Evolutionary conservation across 2,329 filamentous ascomycete genomes (phyloP), one percentile per base, ranked within the genome.

Genomic region (Orbilia oligospora): DNA sequence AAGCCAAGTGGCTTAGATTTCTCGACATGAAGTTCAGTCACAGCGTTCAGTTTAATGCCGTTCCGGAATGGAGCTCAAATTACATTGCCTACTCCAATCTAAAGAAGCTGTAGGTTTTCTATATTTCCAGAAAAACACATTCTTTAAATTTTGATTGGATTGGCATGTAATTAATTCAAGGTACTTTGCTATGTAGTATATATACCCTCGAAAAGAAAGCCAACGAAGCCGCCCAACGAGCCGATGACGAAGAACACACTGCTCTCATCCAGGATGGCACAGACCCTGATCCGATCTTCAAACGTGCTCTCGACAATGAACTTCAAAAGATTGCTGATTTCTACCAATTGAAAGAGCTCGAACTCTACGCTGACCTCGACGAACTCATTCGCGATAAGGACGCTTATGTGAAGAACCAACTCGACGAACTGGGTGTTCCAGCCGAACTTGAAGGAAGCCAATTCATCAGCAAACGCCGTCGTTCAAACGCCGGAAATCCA

Each of bases 21-120:
- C 90, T 94, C 82, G 89, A 91, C 82, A 99, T 99, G 96, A 98
- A 98, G 91, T 99, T 99, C 88, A 98, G 95, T 18, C 96, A 99
- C 85, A 98, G 95, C 86, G 91, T 99, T 82, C 96, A 99, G 87
- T 99, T 99, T 87, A 99, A 99, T 87, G 94, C 96, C 80, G 96
- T 99, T 82, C 96, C 96, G n/a, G 96, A 99, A 86, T 99, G 96
- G 96, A 97, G 93, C 87, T 94, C 91, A 83, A 91, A 98, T 85
- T 99, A 99, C 85, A 97, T 99, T 83, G 93, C 94, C 78, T 99
- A 99, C 86, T 97, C 94, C 86, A 98, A 97, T 83, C 89, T 99
- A 82, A 99, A 99, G 88, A 99, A 99, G 87, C 89, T 97, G 93
- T 97, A 85, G 83, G 92, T 69, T 12, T 2, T 48, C 9, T 20